Base-by-base conservation (phyloP, 257 asterid species). In the Gentiana dahurica region DNA sequence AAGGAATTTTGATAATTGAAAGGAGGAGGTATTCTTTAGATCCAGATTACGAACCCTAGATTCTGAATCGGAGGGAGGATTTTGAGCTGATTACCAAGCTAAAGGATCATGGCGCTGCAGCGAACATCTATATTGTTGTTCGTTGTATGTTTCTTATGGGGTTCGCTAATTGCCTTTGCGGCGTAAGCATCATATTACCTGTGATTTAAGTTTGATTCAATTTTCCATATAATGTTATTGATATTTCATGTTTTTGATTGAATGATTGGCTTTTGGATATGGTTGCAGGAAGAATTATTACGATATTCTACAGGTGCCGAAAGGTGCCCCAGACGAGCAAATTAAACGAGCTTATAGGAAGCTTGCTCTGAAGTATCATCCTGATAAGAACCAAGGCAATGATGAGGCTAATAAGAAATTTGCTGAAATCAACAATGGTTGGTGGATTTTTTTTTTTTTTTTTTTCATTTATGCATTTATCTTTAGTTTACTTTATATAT, bases 341-440 rank as follows among this genome's bases (percentile, higher is more conserved):
- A 89, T 89, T 56, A 89, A 86, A 75, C 86, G 95, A 55, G 94
- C 97, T 15, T 89, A 89, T 60, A 44, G 97, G 63, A 89, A 86
- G 78, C 95, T 89, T 60, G 97, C 97, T 0, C 71, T 89, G 81
- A 86, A 86, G 74, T 89, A 89, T 78, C 97, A 89, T 54, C 95
- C 95, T 2, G 95, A 89, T 65, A 89, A 89, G 60, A 89, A 89
- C 61, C 95, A 58, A 59, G 97, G 97, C 36, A 89, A 89, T 59
- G 95, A 86, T 52, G 97, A 89, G 67, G 97, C 97, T 15, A 89
- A 80, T 62, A 84, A 81, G 89, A 88, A 68, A 77, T 88, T 92
- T 54, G 95, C 95, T 4, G 98, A 92, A 74, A 92, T 88, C 46
- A 92, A 69, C 58, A 92, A 92, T 66, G 99, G 99, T 88, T 65